Conservation (phyloP, 2,329 filamentous ascomycete species). For the Nigrospora oryzae region DNA sequence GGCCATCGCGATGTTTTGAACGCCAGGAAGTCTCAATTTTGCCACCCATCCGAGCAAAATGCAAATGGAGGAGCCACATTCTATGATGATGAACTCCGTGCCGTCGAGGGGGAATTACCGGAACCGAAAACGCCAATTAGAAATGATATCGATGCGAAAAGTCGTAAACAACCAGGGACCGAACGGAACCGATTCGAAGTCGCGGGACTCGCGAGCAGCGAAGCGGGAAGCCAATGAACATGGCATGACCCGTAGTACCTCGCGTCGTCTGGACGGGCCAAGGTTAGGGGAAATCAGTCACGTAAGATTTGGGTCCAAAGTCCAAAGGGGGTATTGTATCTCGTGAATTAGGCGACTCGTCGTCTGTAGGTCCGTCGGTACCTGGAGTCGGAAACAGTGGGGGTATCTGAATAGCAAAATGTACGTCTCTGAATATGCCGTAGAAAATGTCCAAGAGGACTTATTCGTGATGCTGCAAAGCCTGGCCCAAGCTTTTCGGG, state of each 20-base stretch:
- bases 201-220: background rate
- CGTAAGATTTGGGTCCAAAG: too few species aligned
- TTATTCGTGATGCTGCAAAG: conserved; percentile 7
- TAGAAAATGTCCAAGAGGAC: conserved; percentile 12
- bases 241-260: too few species aligned
- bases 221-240: too few species aligned
- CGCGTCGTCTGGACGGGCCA: too few species aligned
- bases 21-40: conserved; percentile 15
- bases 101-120: conserved; percentile 11
- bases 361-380: conserved; percentile 4
- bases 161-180: conserved; percentile 10
- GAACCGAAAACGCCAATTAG: conserved; percentile 17
- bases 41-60: conserved; percentile 19
- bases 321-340: too few species aligned
- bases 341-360: conserved; percentile 2
- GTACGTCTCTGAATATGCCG: conserved; percentile 20
- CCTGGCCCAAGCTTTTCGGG: background rate
- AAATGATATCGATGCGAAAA: conserved; percentile 15
- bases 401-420: conserved; percentile 22
- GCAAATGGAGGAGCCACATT: conserved; percentile 16
- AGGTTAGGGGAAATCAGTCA: too few species aligned
- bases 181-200: background rate
- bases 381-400: conserved; percentile 11
- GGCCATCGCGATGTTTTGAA: too few species aligned
- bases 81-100: conserved; percentile 17